Evolutionary conservation across 2,329 filamentous ascomycete genomes (phyloP).

Genomic region (Xylariales sp.): DNA sequence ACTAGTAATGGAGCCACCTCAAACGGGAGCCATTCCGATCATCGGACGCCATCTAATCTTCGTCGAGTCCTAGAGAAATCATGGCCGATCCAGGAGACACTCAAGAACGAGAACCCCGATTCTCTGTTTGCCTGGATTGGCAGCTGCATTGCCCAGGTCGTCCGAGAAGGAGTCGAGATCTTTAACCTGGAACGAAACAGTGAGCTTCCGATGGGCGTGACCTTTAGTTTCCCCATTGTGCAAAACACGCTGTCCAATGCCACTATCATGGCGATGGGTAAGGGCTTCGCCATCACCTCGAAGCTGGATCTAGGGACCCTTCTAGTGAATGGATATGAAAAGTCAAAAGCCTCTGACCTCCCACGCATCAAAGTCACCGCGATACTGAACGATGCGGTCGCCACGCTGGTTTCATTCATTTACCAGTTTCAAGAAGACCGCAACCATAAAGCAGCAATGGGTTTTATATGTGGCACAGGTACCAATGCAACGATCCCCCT

Average conservation of each 20-base stretch:
- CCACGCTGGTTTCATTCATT: conserved; percentile 81
- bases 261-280: conserved; percentile 75
- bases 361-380: conserved; percentile 77
- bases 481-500: conserved; percentile 85
- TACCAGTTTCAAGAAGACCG: conserved; percentile 73
- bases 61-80: conserved; percentile 73
- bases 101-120: conserved; percentile 80
- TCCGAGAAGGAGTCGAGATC: conserved; percentile 65
- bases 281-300: conserved; percentile 71
- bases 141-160: conserved; percentile 78
- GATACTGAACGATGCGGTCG: conserved; percentile 85
- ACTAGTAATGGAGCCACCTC: conserved; percentile 31
- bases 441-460: conserved; percentile 78
- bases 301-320: conserved; percentile 70
- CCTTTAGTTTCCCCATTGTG: conserved; percentile 77
- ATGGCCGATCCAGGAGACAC: conserved; percentile 78
- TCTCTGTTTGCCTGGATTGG: conserved; percentile 86
- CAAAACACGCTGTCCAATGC: conserved; percentile 72
- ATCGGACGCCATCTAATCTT: conserved; percentile 54
- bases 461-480: conserved; percentile 83
- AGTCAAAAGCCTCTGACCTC: conserved; percentile 59
- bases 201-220: conserved; percentile 72
- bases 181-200: conserved; percentile 57
- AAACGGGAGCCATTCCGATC: conserved; percentile 22
- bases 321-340: conserved; percentile 68